Evolutionary conservation across 2,329 filamentous ascomycete genomes (phyloP), one percentile per base, ranked within the genome.

Genomic region (Hypomyces rosellus): DNA sequence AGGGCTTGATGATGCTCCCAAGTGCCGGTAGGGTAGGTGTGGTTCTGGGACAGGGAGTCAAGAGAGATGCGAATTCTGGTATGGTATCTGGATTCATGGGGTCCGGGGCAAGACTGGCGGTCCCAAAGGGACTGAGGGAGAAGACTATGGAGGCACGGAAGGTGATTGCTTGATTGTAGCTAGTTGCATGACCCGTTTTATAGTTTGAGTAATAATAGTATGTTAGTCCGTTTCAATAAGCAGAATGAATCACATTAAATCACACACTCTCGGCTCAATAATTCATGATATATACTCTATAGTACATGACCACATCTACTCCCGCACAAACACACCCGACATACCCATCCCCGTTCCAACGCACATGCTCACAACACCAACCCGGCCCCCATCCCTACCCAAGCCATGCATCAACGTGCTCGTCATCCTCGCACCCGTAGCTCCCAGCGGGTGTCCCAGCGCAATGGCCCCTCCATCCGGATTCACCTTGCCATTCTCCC

Each of bases 381-480:
- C 74, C 67, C 92, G 77, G 52, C 86, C 77, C 1, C 82, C 88
- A 69, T 69, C 81, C 72, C 81, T 88, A 63, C 73, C 86, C 76
- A 69, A 80, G 65, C 72, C 95, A 65, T 74, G 80, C 60, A 77
- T 59, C 58, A 92, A 67, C 46, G 88, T 92, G 44, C 82, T 82
- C 60, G 90, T 70, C 78, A 95, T 86, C 58, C 91, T 76, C 30
- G 87, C 89, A 34, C 89, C 89, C 5, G 91, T 96, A 33, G 90
- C 91, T 43, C 92, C 91, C 1, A 96, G 77, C 5, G 91, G 91
- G 67, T 96, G 92, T 1, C 92, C 92, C 20, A 96, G 72, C n/a
- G 92, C 91, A 67, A 96, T 96, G 2, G 91, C 92, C 33, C 92
- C 91, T 54, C 92, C 92, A 61, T 95, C 90, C 1, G 89, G 89